These are phyloP conservation scores for Dendrothele bispora DNA, from an alignment of 768 basidiomycete genomes.

Conservation along the genomic window DNA sequence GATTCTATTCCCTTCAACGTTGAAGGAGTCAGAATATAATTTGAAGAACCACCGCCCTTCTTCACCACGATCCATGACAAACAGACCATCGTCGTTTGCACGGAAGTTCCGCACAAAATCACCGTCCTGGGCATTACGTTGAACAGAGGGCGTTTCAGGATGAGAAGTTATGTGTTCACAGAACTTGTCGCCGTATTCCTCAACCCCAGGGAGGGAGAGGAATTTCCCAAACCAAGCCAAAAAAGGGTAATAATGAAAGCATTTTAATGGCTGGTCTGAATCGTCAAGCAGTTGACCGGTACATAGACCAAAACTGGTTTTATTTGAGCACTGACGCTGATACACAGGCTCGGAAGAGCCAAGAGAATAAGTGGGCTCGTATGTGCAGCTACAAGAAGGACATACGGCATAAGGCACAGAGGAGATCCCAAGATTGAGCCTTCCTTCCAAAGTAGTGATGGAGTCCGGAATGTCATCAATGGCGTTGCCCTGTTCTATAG, in stretches of 20 bases:
- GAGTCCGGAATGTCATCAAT: background rate
- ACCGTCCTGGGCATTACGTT: background rate
- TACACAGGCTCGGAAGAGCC: background rate
- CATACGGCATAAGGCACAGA: background rate
- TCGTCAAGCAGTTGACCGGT: background rate
- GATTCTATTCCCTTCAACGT: background rate
- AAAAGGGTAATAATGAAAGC: background rate
- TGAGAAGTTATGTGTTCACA: background rate
- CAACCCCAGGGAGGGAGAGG: background rate
- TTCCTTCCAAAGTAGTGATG: background rate
- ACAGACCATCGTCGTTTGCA: background rate
- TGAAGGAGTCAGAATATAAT: slow-evolving; percentile 2
- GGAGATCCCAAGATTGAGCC: background rate
- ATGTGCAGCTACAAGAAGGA: background rate
- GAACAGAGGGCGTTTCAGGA: background rate
- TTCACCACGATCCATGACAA: background rate
- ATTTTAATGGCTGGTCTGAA: background rate
- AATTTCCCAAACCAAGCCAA: slow-evolving; percentile 2
- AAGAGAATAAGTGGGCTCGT: background rate
- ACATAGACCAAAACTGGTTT: background rate
- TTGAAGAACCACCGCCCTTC: slow-evolving; percentile 8
- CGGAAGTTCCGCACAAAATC: background rate
- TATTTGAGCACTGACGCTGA: background rate
- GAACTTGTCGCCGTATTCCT: background rate
- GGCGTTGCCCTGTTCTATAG: background rate